These are phyloP conservation scores for Saturnispora hagleri DNA, from an alignment of 805 yeast genomes.

Conservation along the genomic window DNA sequence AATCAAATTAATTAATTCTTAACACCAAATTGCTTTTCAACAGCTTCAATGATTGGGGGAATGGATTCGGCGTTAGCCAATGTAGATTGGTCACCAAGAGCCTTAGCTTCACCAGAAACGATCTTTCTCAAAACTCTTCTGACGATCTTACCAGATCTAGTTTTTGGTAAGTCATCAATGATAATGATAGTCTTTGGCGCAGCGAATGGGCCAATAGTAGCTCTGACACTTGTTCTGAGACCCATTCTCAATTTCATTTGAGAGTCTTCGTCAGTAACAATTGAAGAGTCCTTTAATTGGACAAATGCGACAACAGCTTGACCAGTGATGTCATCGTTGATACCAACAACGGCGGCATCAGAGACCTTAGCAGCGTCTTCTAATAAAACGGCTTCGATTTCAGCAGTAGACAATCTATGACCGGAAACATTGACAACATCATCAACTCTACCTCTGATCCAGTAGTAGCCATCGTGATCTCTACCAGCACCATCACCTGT, in stretches of 20 bases:
- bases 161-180: constrained; percentile 92
- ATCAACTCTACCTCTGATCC: constrained; percentile 98
- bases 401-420: constrained; percentile 96
- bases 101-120: constrained; percentile 84
- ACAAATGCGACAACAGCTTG: constrained; percentile 97
- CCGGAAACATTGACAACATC: constrained; percentile 98
- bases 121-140: constrained; percentile 94
- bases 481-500: constrained; percentile 99
- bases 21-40: constrained; percentile 36
- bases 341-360: constrained; percentile 96
- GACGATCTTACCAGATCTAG: constrained; percentile 98
- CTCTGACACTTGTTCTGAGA: constrained; percentile 80
- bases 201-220: constrained; percentile 89
- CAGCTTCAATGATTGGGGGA: constrained; percentile 62
- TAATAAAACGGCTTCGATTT: constrained; percentile 85
- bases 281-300: constrained; percentile 53
- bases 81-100: constrained; percentile 87
- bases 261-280: constrained; percentile 30
- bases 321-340: constrained; percentile 91
- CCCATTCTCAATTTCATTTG: constrained; percentile 58
- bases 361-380: constrained; percentile 66
- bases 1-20: constrained; percentile 20
- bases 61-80: constrained; percentile 82
- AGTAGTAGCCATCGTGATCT: constrained; percentile 91
- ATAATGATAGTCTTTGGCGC: constrained; percentile 81